Base-by-base conservation (phyloP, 2,329 filamentous ascomycete genomes). In the Colletotrichum graminicola region DNA sequence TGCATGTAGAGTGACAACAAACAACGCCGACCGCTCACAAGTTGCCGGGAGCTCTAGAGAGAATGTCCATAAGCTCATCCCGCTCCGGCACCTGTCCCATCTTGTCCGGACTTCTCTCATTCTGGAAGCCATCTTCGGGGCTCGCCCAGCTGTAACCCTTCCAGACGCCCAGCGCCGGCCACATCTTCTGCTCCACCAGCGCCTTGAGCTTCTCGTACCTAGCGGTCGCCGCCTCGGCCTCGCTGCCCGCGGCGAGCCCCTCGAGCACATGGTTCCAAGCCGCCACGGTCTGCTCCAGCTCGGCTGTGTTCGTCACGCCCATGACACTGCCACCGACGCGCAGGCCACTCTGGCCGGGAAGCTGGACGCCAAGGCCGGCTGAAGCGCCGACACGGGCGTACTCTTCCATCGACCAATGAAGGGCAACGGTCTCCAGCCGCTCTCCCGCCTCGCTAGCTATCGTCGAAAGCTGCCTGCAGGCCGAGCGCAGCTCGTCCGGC, bases 401-500 rank as follows among this genome's bases (percentile, higher is more conserved):
- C 63, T 84, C 85, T 70, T 90, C 87, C 60, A 98, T 84, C 2
- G 93, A 91, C 85, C 92, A 98, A 2, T 94, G 90, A 64, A 98
- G 94, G 0, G 94, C 91, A 14, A 97, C 88, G 57, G 92, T 90
- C 80, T 98, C 95, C 4, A 98, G 82, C 71, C 88, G 91, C 80
- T 97, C 92, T 26, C 89, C 90, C 39, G 90, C 87, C 0, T 80
- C 79, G 56, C 89, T 86, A 36, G 91, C 91, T 76, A 94, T 89
- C n/a, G 85, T 81, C 34, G 90, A 88, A 10, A 94, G 89, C 26
- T 84, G 80, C 69, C 87, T 85, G 75, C 94, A 91, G 0, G 88
- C 90, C 45, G 85, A 80, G 43, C 95, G 89, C 74, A 98, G 82
- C 0, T 85, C 90, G 51, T 88, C 83, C 0, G 93, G 93, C 1